Percentiles rank a stretch among this genome's conserved stretches.
These are phyloP conservation scores for Dendrocalamus sinicus DNA, from an alignment of 176 grass and related monocot species.

Conservation along the genomic window DNA sequence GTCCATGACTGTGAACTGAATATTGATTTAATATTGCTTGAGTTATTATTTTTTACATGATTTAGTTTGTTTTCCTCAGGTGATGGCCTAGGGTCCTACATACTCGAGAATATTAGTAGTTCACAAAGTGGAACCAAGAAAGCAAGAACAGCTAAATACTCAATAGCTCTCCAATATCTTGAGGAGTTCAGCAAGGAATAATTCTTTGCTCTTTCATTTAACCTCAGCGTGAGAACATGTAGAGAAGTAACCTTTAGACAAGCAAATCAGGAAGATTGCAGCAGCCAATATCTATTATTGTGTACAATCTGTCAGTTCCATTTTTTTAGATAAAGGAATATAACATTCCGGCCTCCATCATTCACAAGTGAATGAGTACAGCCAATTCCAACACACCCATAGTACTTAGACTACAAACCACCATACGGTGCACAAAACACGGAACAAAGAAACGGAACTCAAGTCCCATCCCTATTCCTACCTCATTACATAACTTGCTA, in stretches of 20 bases:
- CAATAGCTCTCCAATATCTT: constrained; percentile 76
- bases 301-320: too few relatives aligned
- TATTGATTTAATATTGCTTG: constrained; percentile 12
- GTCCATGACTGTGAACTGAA: constrained; percentile 10
- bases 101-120: constrained; percentile 53
- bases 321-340: too few relatives aligned
- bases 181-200: constrained; percentile 59
- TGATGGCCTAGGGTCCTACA: constrained; percentile 56
- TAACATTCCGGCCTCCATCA: too few relatives aligned
- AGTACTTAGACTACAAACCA: too few relatives aligned
- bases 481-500: too few relatives aligned
- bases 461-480: too few relatives aligned
- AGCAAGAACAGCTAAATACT: constrained; percentile 75
- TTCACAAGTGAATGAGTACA: too few relatives aligned
- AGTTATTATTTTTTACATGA: constrained; percentile 15
- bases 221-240: not conserved
- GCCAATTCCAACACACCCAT: too few relatives aligned
- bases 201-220: not conserved
- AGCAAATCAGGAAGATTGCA: not conserved
- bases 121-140: constrained; percentile 42
- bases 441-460: too few relatives aligned
- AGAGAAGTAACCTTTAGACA: not conserved
- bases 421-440: too few relatives aligned
- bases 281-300: not conserved
- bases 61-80: constrained; percentile 46